Percentiles rank a stretch among this genome's conserved stretches.
Evolutionary conservation across 495 filamentous ascomycete genomes (phyloP).

Genomic region (Echria macrotheca): DNA sequence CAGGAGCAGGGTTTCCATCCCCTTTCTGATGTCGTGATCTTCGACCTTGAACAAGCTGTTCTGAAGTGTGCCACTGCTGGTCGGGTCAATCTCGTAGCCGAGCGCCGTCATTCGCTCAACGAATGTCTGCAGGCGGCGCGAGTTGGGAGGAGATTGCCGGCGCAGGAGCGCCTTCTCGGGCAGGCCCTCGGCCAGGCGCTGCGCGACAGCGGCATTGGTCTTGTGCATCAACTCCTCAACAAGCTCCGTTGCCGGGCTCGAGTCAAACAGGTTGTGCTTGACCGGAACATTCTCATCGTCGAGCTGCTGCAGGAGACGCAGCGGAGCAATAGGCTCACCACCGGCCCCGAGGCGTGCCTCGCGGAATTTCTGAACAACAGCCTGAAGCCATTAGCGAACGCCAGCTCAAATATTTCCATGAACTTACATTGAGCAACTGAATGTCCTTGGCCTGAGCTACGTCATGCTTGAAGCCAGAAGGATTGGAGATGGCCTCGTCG

Average conservation of each 20-base stretch:
- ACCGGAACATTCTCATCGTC: conserved; percentile 98
- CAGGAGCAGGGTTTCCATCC: conserved; percentile 91
- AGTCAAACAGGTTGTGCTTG: conserved; percentile 92
- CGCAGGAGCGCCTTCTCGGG: conserved; percentile 92
- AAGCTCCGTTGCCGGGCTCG: conserved; percentile 80
- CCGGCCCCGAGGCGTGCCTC: conserved; percentile 77
- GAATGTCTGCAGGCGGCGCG: conserved; percentile 82
- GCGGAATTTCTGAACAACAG: conserved; percentile 79
- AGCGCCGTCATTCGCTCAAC: conserved; percentile 88
- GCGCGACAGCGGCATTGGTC: conserved; percentile 81
- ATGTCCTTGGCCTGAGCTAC: conserved; percentile 65
- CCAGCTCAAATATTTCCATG: no score
- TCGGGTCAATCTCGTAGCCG: conserved; percentile 80
- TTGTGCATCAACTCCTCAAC: conserved; percentile 93
- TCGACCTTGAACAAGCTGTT: conserved; percentile 89
- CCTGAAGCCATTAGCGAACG: conserved; percentile 41
- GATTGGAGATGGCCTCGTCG: conserved; percentile 66
- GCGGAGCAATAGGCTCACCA: conserved; percentile 68
- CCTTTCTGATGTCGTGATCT: conserved; percentile 83
- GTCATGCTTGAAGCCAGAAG: conserved; percentile 51
- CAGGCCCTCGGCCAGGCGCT: conserved; percentile 70
- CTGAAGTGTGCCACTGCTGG: conserved; percentile 84
- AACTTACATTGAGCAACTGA: conserved; percentile 64
- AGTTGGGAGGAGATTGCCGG: conserved; percentile 76
- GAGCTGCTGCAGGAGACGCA: conserved; percentile 86